Percentiles rank a stretch among this genome's conserved stretches.
Conservation (phyloP, 176 grass and related monocot genomes). For the Ananas comosus region DNA sequence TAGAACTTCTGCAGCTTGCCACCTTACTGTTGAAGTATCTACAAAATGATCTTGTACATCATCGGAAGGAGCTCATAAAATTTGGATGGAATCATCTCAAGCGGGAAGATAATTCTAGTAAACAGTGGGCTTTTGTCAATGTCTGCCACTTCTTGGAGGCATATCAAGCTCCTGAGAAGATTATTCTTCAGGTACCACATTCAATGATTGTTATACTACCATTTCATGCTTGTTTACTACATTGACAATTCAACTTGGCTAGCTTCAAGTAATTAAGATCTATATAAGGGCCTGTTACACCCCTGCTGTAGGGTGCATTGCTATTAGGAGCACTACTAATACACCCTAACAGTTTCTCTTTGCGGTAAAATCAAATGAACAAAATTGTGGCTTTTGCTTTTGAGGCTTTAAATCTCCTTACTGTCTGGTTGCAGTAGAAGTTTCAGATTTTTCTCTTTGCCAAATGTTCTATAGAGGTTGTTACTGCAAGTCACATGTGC, state of each 20-base stretch:
- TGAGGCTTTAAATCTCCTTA: too few relatives aligned
- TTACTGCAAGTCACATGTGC: too few relatives aligned
- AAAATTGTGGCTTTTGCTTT: too few relatives aligned
- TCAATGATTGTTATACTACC: conserved; percentile 6
- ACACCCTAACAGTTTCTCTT: too few relatives aligned
- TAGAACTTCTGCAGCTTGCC: conserved; percentile 96
- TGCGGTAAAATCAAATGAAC: too few relatives aligned
- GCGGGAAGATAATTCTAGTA: conserved; percentile 99
- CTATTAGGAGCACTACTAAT: too few relatives aligned
- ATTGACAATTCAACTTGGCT: background rate
- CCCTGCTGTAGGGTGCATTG: too few relatives aligned
- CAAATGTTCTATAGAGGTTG: background rate
- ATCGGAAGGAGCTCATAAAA: conserved; percentile 96
- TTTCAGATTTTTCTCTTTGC: background rate
- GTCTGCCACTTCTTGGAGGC: conserved; percentile 98
- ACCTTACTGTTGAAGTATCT: conserved; percentile 97
- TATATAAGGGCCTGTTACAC: too few relatives aligned
- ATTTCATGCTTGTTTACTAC: background rate
- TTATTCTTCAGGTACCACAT: conserved; percentile 75
- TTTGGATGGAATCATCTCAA: conserved; percentile 99
- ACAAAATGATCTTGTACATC: conserved; percentile 86
- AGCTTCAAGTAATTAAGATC: too few relatives aligned
- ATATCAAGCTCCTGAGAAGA: conserved; percentile 97
- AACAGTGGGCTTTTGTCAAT: conserved; percentile 99
- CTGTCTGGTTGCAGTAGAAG: too few relatives aligned